A percentile compares a stretch with the other conserved stretches of the same genome.
phyloP scores from a whole-genome alignment of 495 filamentous ascomycete species.

The Glutinoglossum americanum region DNA sequence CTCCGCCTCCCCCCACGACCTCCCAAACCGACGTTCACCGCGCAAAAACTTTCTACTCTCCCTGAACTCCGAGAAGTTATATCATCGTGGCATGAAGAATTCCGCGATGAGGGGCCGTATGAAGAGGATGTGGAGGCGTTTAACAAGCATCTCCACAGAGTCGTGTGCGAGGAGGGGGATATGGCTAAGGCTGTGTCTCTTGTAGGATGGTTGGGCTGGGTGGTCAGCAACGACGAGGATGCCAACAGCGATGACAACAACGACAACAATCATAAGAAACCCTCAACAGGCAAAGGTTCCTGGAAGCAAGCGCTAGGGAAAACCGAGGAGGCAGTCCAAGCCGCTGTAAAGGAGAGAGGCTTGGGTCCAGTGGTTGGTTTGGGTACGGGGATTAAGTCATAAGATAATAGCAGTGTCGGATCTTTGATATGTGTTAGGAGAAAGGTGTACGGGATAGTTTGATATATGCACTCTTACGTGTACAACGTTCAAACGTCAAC shows the following conservation, averaged over 20 bases:
- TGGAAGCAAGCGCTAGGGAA: conserved; percentile 32
- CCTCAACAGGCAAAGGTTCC: conserved; percentile 16
- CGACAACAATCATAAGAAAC: not conserved
- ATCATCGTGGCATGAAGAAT: conserved; percentile 42
- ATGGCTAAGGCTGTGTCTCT: conserved; percentile 50
- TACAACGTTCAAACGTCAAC: not conserved
- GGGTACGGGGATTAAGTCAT: not conserved
- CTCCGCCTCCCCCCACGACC: conserved; percentile 29
- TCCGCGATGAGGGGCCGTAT: conserved; percentile 48
- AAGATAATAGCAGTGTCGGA: too few species aligned
- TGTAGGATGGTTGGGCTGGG: conserved; percentile 49
- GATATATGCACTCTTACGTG: too few species aligned
- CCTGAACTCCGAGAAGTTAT: conserved; percentile 40
- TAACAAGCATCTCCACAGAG: conserved; percentile 39
- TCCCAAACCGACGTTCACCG: conserved; percentile 40
- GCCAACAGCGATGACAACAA: not conserved
- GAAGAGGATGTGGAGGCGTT: conserved; percentile 53
- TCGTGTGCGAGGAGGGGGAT: conserved; percentile 51
- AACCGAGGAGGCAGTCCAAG: conserved; percentile 36
- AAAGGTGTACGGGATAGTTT: too few species aligned
- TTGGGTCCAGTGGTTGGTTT: conserved; percentile 38
- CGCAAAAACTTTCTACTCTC: conserved; percentile 28
- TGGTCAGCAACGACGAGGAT: conserved; percentile 32
- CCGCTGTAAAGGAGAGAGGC: conserved; percentile 37
- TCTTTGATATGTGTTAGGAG: too few species aligned